These are phyloP conservation scores for Lactarius tabidus DNA, from an alignment of 768 basidiomycete species.

Conservation along the genomic window DNA sequence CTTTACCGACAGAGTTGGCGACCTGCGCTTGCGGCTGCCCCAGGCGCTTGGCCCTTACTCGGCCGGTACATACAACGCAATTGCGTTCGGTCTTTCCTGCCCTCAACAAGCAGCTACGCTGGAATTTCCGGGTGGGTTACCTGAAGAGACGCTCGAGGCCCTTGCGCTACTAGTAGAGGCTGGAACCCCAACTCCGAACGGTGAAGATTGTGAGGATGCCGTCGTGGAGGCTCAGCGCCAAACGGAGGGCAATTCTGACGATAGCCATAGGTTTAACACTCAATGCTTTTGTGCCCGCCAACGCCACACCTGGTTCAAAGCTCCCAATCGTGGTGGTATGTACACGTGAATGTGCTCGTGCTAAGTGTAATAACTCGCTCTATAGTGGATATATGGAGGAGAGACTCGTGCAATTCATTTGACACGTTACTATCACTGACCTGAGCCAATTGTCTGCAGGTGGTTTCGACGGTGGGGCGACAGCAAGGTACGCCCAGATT, in stretches of 20 bases:
- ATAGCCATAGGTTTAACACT: constrained; percentile 25
- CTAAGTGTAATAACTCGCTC: too few species aligned
- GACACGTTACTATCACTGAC: too few species aligned
- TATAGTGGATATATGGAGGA: too few species aligned
- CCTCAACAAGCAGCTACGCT: constrained; percentile 25
- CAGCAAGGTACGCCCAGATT: neutral
- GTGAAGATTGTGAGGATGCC: constrained; percentile 26
- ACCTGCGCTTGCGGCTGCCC: constrained; percentile 39
- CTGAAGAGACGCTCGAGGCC: neutral
- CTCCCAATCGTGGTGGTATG: too few species aligned
- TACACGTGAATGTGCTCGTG: too few species aligned
- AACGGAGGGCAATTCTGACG: neutral
- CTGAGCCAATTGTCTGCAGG: neutral
- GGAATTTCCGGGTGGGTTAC: neutral
- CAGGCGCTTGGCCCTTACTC: constrained; percentile 14
- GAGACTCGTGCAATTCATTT: too few species aligned
- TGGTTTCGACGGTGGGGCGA: neutral
- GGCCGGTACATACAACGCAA: constrained; percentile 22
- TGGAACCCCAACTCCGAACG: neutral
- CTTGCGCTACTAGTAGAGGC: neutral
- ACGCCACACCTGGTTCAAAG: too few species aligned
- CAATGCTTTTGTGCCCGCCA: constrained; percentile 12
- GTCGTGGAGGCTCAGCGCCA: neutral
- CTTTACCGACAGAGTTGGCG: constrained; percentile 28
- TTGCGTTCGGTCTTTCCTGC: constrained; percentile 27